Evolutionary conservation across 192 early-diverging fungal species (phyloP), one percentile per base, ranked within the genome.

Genomic region (Linderina pennispora): DNA sequence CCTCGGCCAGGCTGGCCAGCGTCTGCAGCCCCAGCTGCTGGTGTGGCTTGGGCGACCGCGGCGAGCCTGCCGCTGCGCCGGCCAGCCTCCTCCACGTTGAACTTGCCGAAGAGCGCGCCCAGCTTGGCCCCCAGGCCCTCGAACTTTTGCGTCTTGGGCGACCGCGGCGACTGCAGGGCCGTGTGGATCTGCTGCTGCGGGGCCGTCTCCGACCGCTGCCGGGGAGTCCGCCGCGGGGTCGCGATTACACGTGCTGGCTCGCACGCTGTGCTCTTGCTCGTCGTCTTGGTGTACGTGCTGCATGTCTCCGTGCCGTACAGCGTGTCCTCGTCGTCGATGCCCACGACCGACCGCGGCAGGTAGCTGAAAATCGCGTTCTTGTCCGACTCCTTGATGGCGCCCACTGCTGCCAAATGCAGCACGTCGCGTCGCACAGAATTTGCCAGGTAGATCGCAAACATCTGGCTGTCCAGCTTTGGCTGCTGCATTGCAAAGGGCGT

Each of bases 381-480:
- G 40, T 50, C 50, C 6, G 56, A 33, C 40, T 72, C 68, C 17
- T 46, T 50, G 33, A 72, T 64, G 26, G 48, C 51, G 34, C 68
- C 68, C 68, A 72, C 60, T 23, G 68, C 62, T 5, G 61, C 57
- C 22, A 72, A 57, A 40, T 64, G 45, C 21, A 61, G 61, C 44
- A 72, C 68, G 31, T 72, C 68, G 53, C 68, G 68, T 25, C 37
- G 48, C 40, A 72, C 64, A n/a, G 68, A 72, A 45, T 55, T 61
- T 9, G 61, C 60, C 45, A 72, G 53, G 24, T 72, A 64, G 15
- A 59, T 52, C 8, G 58, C 53, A 28, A 72, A 46, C 37, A 62
- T 50, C 19, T 62, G 53, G 3, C 36, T 26, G 6, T 31, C 6
- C 28, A 8, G 28, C 11, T 31, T 5, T 11, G 11, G 28, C 28